Evolutionary conservation across 2,329 filamentous ascomycete species (phyloP).

Genomic region (Ascochyta fabae): DNA sequence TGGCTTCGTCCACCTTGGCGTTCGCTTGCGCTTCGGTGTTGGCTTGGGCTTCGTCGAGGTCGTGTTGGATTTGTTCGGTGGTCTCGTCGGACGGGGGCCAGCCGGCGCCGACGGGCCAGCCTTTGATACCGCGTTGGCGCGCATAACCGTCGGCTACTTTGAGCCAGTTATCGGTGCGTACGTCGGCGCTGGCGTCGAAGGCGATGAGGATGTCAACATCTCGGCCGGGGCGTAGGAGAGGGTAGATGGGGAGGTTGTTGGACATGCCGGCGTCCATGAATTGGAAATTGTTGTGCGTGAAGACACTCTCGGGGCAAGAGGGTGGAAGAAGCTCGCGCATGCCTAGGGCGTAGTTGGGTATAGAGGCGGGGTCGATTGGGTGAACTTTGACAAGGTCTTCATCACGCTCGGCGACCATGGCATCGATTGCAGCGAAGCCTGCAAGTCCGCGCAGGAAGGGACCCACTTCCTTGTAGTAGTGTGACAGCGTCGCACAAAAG

Average conservation of each 20-base stretch:
- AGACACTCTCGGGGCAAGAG: slow-evolving; percentile 79
- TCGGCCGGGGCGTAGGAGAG: slow-evolving; percentile 83
- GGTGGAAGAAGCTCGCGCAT: slow-evolving; percentile 77
- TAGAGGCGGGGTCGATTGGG: slow-evolving; percentile 87
- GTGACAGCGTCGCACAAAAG: slow-evolving; percentile 92
- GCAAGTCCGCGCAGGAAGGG: slow-evolving; percentile 77
- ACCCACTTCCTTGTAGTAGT: slow-evolving; percentile 95
- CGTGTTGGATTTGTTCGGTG: slow-evolving; percentile 64
- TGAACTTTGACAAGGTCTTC: slow-evolving; percentile 90
- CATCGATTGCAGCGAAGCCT: slow-evolving; percentile 79
- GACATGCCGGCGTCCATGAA: slow-evolving; percentile 98
- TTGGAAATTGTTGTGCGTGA: slow-evolving; percentile 67
- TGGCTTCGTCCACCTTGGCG: slow-evolving; percentile 67
- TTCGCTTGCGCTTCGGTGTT: slow-evolving; percentile 66
- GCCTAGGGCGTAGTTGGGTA: slow-evolving; percentile 87
- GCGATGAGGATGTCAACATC: slow-evolving; percentile 89
- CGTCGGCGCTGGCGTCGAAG: slow-evolving; percentile 93
- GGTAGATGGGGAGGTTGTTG: slow-evolving; percentile 96
- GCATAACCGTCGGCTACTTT: slow-evolving; percentile 93
- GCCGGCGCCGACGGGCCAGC: slow-evolving; percentile 93
- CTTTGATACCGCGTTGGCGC: slow-evolving; percentile 84
- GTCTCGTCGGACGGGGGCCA: slow-evolving; percentile 76
- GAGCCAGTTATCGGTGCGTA: slow-evolving; percentile 95
- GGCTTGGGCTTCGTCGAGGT: slow-evolving; percentile 73
- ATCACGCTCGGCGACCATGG: slow-evolving; percentile 80